Percentiles rank a stretch among this genome's conserved stretches.
phyloP scores from a whole-genome alignment of 495 filamentous ascomycete species.

The Tuber magnatum region DNA sequence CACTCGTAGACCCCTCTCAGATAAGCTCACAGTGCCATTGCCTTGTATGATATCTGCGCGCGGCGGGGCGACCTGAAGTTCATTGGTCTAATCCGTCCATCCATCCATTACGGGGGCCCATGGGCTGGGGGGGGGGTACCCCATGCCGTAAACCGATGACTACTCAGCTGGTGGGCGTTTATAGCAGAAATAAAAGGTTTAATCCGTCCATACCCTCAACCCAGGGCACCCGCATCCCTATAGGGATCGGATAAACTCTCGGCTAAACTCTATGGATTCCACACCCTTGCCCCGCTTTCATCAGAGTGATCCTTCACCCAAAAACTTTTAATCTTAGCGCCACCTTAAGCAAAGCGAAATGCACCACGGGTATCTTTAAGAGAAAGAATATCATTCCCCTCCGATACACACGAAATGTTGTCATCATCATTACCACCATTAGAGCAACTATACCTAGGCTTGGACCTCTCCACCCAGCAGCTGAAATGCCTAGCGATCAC shows the following conservation, averaged over 20 bases:
- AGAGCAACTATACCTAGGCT: conserved; percentile 73
- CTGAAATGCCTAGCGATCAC: conserved; percentile 52
- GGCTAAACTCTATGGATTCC: background rate
- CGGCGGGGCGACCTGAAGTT: background rate
- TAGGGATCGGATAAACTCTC: background rate
- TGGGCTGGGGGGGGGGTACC: too few relatives aligned
- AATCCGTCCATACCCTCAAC: background rate
- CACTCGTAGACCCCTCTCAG: background rate
- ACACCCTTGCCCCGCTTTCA: conserved; percentile 29
- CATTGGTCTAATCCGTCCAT: background rate
- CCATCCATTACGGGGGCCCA: too few relatives aligned
- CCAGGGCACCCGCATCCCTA: background rate
- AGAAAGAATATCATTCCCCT: background rate
- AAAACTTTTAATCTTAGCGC: conserved; percentile 16
- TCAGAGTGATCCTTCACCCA: conserved; percentile 15
- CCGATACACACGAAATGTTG: conserved; percentile 42
- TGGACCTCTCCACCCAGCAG: conserved; percentile 95
- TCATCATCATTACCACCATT: background rate
- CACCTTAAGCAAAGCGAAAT: background rate
- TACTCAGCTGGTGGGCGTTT: too few relatives aligned
- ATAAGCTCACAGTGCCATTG: background rate
- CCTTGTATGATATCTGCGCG: background rate
- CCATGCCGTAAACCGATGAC: too few relatives aligned
- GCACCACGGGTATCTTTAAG: background rate
- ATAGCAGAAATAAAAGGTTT: too few relatives aligned